Evolutionary conservation across 352 stramenopile genomes (phyloP), one percentile per base, ranked within the genome.

Genomic region (Globisporangium splendens): DNA sequence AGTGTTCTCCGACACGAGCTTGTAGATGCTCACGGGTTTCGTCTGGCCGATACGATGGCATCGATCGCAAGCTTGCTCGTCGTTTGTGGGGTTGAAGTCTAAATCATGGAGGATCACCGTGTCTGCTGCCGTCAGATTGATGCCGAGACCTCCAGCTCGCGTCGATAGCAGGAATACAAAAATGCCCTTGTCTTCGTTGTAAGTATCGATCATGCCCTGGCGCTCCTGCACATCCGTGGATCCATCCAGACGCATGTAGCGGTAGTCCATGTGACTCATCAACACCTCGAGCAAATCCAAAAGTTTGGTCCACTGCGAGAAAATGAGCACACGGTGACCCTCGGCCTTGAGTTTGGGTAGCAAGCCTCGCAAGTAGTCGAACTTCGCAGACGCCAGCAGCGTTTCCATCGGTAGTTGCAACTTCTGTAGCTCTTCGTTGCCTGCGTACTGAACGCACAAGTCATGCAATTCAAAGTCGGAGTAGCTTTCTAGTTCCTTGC

Each of bases 81-180:
- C 87, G 22, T 84, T 75, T 8, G 82, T 92, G 11, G 87, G 87
- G 51, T 96, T 96, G 63, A 94, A 96, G 51, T 96, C 87, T 33
- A 94, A 42, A 56, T 96, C 87, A 39, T 95, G 86, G 38, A 96
- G 61, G 58, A 96, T 93, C n/a, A 96, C 87, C 0, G 83, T 93
- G 63, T 95, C 86, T 18, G 95, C 93, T 13, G 89, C 86, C 12
- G 95, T 97, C 46, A 99, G 73, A 73, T 99, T 99, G 69, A 99
- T 99, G 56, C 97, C 97, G 13, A 99, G 83, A 1, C 97, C 97
- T 56, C 97, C 97, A 3, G 97, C 97, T 31, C 97, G 84, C 7
- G 97, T 99, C 46, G 90, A 98, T 5, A 99, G 68, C 42, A 99
- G 75, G 66, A 99, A 99, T 8, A 98, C 89, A 68, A 99, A 98